Conservation (phyloP, 2,329 filamentous ascomycete genomes). For the Raffaelea ambrosiae region DNA sequence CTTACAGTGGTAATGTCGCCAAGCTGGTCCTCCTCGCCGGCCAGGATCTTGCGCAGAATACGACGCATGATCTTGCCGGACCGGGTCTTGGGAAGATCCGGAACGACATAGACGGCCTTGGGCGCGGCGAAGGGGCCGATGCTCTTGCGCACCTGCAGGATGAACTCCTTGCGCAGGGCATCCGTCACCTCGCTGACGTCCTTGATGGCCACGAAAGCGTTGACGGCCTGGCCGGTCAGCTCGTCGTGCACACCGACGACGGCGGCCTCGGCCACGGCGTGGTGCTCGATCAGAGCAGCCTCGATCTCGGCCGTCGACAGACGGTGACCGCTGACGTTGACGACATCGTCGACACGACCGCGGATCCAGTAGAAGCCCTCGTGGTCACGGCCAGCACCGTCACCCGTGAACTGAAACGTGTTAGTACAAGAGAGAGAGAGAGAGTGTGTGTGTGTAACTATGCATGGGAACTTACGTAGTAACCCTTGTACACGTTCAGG, state of each 20-base stretch:
- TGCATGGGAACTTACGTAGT: slow-evolving; percentile 89
- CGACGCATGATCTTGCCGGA: slow-evolving; percentile 99
- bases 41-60: slow-evolving; percentile 93
- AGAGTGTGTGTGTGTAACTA: background rate
- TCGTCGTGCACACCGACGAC: slow-evolving; percentile 92
- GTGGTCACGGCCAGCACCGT: slow-evolving; percentile 91
- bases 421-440: background rate
- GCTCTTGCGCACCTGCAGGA: slow-evolving; percentile 91
- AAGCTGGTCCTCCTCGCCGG: slow-evolving; percentile 92
- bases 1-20: slow-evolving; percentile 87
- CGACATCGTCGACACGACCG: slow-evolving; percentile 94
- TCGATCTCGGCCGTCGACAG: slow-evolving; percentile 97
- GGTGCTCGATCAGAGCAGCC: slow-evolving; percentile 89
- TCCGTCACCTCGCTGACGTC: slow-evolving; percentile 69
- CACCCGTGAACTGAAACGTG: slow-evolving; percentile 64
- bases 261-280: slow-evolving; percentile 82
- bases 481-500: slow-evolving; percentile 93
- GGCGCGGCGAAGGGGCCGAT: slow-evolving; percentile 97
- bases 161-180: slow-evolving; percentile 82
- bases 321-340: slow-evolving; percentile 95
- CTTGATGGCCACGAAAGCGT: slow-evolving; percentile 92
- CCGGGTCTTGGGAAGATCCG: slow-evolving; percentile 92
- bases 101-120: slow-evolving; percentile 84
- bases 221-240: slow-evolving; percentile 92
- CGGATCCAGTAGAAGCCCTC: slow-evolving; percentile 99